Evolutionary conservation across 495 filamentous ascomycete species (phyloP), one percentile per base, ranked within the genome.

Genomic region (Penicillium cosmopolitanum): DNA sequence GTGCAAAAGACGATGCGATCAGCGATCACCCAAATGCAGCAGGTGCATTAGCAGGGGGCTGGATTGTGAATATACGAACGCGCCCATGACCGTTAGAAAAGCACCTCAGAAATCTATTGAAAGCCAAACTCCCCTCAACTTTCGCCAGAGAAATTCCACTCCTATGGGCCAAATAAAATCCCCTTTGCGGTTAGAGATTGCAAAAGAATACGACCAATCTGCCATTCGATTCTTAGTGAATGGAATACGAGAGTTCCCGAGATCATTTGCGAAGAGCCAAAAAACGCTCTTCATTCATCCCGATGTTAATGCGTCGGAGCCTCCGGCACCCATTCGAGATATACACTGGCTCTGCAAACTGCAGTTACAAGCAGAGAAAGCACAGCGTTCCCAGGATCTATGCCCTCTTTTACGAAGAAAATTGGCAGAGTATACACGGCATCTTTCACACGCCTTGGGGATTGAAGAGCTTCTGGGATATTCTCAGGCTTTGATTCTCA

Each of bases 1-100:
- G 33, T 69, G 68, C 9, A 81, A 81, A 60, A 69, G 80, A 1
- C 73, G 75, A 48, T 82, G 80, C 53, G 80, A 80, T 50, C 72
- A 70, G 55, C 61, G 60, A 10, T 63, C 51, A n/a, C 79, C 78
- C 6, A 61, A 62, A 18, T 82, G 79, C 58, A 64, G 51, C 51
- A 60, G 79, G 28, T 82, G 78, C 55, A 16, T 67, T 15, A 68
- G 68, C 10, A 71, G 63, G 56, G 70, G 67, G 0, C 56, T 72
- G 31, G 54, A 61, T 43, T 80, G 79, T 61, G 56, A 66, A 48
- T 82, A 82, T 50, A 46, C 55, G 46, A 75, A 73, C 57, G 62
- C 53, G 31, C 73, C 69, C 16, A 47, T 69, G 34, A 61, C 58
- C 43, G 58, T 47, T 36, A 62, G 5, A 51, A 31, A 23, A 13